A percentile compares a stretch with the other conserved stretches of the same genome.
These are phyloP conservation scores for Mycosphaerelloides madeirae DNA, from an alignment of 2,329 filamentous ascomycete species.

Conservation along the genomic window DNA sequence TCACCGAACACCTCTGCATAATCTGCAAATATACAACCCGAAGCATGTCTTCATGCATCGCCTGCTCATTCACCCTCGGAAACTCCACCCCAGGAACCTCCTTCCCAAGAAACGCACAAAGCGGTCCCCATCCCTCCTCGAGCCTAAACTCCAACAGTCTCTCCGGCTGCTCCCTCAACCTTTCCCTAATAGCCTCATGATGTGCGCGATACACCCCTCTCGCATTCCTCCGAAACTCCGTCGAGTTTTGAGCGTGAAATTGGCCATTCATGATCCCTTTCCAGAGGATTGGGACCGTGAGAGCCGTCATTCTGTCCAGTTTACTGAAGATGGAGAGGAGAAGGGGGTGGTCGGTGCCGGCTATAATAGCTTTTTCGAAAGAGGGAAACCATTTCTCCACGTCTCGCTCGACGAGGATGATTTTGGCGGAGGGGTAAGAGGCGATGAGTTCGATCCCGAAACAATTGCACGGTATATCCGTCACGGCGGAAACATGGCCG, in stretches of 20 bases:
- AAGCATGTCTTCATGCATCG: too few relatives aligned
- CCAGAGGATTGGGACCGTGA: constrained; percentile 5
- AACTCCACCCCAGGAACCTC: too few relatives aligned
- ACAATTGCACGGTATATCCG: neutral
- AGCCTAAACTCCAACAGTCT: constrained; percentile 27
- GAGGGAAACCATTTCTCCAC: constrained; percentile 7
- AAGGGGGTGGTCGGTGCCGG: constrained; percentile 6
- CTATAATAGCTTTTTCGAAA: constrained; percentile 14
- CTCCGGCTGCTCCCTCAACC: constrained; percentile 17
- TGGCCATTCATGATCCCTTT: constrained; percentile 14
- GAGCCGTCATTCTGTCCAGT: constrained; percentile 5
- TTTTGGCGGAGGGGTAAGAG: constrained; percentile 25
- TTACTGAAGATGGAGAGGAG: constrained; percentile 3
- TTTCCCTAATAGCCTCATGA: constrained; percentile 14
- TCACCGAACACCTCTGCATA: too few relatives aligned
- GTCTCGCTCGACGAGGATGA: constrained; percentile 22
- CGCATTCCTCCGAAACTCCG: constrained; percentile 12
- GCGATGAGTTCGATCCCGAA: constrained; percentile 30
- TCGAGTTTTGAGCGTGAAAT: constrained; percentile 7
- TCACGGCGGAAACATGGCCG: neutral
- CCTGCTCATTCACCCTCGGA: too few relatives aligned
- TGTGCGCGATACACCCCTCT: constrained; percentile 15
- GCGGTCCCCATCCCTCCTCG: too few relatives aligned
- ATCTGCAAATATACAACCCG: too few relatives aligned
- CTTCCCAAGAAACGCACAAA: too few relatives aligned